Base-by-base conservation (phyloP, 495 filamentous ascomycete species). In the Xylaria acuta region DNA sequence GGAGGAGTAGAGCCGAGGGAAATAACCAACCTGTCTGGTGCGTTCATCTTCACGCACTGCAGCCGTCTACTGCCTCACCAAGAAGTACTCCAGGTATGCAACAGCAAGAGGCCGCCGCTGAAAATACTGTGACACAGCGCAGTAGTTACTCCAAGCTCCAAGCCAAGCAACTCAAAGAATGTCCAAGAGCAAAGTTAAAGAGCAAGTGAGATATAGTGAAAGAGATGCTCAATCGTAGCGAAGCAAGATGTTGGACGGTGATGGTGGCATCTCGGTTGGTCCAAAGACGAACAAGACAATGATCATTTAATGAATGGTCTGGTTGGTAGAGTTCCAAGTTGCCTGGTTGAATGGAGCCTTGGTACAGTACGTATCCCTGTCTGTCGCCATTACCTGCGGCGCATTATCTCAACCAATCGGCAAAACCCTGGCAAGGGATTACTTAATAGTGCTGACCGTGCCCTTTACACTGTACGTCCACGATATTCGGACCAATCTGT, bases 1-100 rank as follows among this genome's bases (percentile, higher is more conserved):
- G 56, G 40, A 30, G 56, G 40, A 43, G 51, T 11, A 69, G 51
- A 49, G 22, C 65, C 56, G 38, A 56, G 27, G 72, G 49, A 58
- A 70, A 71, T 49, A 75, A 82, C 86, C 74, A 69, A 88, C 91
- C 91, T 85, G 75, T 93, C 91, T 30, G 91, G 91, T 2, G 91
- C 91, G 80, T 93, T 93, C 91, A 93, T 93, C 27, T 79, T 87
- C 79, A 49, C 32, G 14, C 16, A 64, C 32, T 32, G 5, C 22
- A 49, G 14, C n/a, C 14, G 54, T 38, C 34, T 18, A 62, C 53
- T 43, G 27, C 34, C 49, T 25, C 36, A 47, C 40, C 9, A 34
- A 14, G 34, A 41, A 43, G 22, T 64, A 16, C 36, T 16, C 5
- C 22, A 30, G 58, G 7, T 36, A 38, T n/a, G 18, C 58, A 38